These are phyloP conservation scores for Malus asiatica DNA, from an alignment of 306 rosid species.

Conservation along the genomic window DNA sequence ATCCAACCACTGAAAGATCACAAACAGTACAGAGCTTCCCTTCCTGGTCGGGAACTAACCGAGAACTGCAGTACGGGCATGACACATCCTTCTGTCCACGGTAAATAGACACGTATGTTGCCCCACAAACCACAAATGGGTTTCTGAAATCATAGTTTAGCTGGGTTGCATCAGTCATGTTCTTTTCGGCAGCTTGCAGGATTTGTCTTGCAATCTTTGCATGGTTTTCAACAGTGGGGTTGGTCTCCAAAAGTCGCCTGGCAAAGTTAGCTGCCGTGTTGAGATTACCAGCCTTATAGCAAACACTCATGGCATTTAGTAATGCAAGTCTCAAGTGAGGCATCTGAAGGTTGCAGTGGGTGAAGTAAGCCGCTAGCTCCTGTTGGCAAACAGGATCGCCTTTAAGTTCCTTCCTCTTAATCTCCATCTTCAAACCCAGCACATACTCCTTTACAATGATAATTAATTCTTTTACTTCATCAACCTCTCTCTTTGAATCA, in stretches of 20 bases:
- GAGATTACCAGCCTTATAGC: constrained; percentile 75
- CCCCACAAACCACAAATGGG: constrained; percentile 81
- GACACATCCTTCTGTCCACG: constrained; percentile 75
- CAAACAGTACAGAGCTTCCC: constrained; percentile 72
- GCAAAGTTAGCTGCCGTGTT: constrained; percentile 74
- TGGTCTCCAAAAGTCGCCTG: constrained; percentile 73
- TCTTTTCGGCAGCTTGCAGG: constrained; percentile 76
- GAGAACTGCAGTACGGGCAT: constrained; percentile 76
- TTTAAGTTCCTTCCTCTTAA: too few relatives aligned
- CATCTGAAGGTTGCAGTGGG: constrained; percentile 75
- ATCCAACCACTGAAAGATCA: constrained; percentile 64
- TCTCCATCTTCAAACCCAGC: too few relatives aligned
- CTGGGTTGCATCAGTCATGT: constrained; percentile 59
- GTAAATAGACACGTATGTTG: constrained; percentile 74
- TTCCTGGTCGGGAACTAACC: constrained; percentile 65
- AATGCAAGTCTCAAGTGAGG: constrained; percentile 83
- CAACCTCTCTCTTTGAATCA: constrained; percentile 84
- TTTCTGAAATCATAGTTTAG: constrained; percentile 76
- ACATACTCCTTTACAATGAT: too few relatives aligned
- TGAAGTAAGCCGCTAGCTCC: too few relatives aligned
- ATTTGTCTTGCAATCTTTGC: constrained; percentile 86
- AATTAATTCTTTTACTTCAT: constrained; percentile 14
- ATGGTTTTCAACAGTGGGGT: constrained; percentile 70
- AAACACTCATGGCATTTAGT: constrained; percentile 67
- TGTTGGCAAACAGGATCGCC: too few relatives aligned